Percentiles rank a stretch among this genome's conserved stretches.
Evolutionary conservation across 306 rosid genomes (phyloP).

Genomic region (Sesbania bispinosa): DNA sequence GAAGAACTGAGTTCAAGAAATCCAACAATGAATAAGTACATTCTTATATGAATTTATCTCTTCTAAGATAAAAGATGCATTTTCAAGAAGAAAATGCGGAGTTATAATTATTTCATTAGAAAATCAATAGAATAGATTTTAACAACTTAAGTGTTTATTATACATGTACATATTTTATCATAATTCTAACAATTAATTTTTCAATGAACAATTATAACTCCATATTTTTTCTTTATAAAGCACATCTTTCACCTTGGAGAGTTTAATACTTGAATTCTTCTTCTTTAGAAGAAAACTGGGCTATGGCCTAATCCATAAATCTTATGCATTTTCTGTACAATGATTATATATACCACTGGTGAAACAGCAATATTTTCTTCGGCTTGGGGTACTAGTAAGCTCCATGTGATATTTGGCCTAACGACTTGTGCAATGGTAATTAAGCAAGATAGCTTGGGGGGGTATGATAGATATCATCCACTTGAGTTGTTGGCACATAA

Average conservation of each 20-base stretch:
- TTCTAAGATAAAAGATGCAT: not conserved
- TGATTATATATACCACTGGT: not conserved
- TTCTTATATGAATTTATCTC: not conserved
- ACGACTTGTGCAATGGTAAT: not conserved
- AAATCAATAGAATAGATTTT: not conserved
- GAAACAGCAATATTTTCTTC: not conserved
- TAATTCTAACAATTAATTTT: not conserved
- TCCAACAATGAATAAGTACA: not conserved
- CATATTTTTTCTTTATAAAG: not conserved
- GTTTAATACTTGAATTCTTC: not conserved
- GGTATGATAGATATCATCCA: constrained; percentile 36
- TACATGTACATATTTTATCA: not conserved
- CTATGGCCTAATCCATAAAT: not conserved
- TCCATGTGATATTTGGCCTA: not conserved
- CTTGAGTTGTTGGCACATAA: constrained; percentile 48
- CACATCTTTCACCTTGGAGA: not conserved
- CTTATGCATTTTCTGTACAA: constrained; percentile 19
- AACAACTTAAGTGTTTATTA: not conserved
- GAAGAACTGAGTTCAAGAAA: not conserved
- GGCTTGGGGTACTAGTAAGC: not conserved
- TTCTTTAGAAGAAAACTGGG: not conserved
- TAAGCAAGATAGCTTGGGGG: constrained; percentile 39
- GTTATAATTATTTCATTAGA: not conserved
- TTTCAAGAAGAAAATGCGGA: not conserved
- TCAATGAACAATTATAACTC: not conserved